phyloP scores from a whole-genome alignment of 192 early-diverging fungal genomes.

The Funneliformis mosseae region DNA sequence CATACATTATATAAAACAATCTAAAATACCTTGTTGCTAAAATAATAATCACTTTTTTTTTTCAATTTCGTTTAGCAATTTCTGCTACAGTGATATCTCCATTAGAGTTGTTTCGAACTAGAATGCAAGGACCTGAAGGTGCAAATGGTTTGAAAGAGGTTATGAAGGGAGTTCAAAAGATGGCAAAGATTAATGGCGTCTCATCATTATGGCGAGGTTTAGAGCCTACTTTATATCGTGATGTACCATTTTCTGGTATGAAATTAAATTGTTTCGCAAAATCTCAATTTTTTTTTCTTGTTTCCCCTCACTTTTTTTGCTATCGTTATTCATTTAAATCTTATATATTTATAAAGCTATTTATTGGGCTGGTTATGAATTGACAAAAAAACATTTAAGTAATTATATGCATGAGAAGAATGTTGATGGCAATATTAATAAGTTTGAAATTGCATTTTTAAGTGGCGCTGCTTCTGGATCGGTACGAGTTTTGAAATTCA shows the following conservation, averaged over 20 bases:
- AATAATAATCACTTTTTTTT: slow-evolving; percentile 19
- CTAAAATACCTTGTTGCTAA: background rate
- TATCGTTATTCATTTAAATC: slow-evolving; percentile 40
- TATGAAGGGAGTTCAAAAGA: slow-evolving; percentile 57
- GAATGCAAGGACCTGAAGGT: slow-evolving; percentile 79
- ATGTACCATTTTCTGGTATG: slow-evolving; percentile 89
- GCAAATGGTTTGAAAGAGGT: slow-evolving; percentile 63
- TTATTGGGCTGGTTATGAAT: slow-evolving; percentile 94
- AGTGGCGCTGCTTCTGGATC: slow-evolving; percentile 86
- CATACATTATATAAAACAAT: background rate
- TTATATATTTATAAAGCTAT: slow-evolving; percentile 53
- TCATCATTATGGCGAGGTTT: slow-evolving; percentile 84
- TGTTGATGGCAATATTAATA: slow-evolving; percentile 35
- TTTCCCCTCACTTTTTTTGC: too few species aligned
- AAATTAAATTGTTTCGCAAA: too few species aligned
- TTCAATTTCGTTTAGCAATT: slow-evolving; percentile 49
- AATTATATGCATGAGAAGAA: slow-evolving; percentile 3
- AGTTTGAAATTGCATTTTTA: slow-evolving; percentile 74
- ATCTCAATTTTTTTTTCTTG: too few species aligned
- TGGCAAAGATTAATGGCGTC: slow-evolving; percentile 64
- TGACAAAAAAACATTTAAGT: slow-evolving; percentile 54
- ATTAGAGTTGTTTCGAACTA: slow-evolving; percentile 87
- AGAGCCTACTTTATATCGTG: slow-evolving; percentile 87
- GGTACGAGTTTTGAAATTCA: slow-evolving; percentile 42
- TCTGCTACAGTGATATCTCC: slow-evolving; percentile 85